Evolutionary conservation across 2,329 filamentous ascomycete genomes (phyloP).

Genomic region (Sclerotinia nivalis): DNA sequence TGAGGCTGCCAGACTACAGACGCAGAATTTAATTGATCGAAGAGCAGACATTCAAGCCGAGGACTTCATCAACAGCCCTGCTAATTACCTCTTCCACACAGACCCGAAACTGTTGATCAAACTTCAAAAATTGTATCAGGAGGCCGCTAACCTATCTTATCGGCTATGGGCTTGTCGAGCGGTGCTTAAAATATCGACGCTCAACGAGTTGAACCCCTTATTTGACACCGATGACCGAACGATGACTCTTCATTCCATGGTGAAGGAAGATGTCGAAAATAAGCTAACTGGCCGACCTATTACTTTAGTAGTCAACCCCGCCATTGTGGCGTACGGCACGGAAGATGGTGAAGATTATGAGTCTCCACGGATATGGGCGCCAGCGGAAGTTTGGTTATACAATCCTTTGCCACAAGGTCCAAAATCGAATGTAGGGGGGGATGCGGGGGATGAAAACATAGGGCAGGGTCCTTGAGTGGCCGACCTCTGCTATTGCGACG

Average conservation of each 20-base stretch:
- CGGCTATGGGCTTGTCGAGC: conserved; percentile 28
- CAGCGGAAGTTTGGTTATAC: conserved; percentile 28
- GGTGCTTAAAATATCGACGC: conserved; percentile 21
- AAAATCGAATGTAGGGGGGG: background rate
- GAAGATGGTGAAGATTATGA: conserved; percentile 30
- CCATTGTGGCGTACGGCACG: conserved; percentile 23
- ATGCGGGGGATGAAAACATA: background rate
- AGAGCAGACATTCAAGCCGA: background rate
- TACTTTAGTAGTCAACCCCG: conserved; percentile 27
- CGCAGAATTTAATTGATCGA: background rate
- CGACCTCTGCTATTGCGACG: background rate
- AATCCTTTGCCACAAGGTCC: background rate
- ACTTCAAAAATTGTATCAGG: conserved; percentile 23
- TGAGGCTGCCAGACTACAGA: conserved; percentile 12
- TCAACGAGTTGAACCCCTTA: conserved; percentile 5
- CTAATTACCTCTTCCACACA: conserved; percentile 12
- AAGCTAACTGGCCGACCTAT: conserved; percentile 25
- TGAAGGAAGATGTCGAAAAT: conserved; percentile 27
- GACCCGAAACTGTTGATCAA: background rate
- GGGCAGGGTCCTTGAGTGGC: background rate
- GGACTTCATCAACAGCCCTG: conserved; percentile 20
- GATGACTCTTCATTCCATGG: conserved; percentile 22
- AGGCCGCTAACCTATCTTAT: conserved; percentile 25
- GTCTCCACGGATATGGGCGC: conserved; percentile 24
- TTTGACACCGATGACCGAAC: conserved; percentile 20